Conservation (phyloP, 768 basidiomycete species). For the Glaciozyma martinii region DNA sequence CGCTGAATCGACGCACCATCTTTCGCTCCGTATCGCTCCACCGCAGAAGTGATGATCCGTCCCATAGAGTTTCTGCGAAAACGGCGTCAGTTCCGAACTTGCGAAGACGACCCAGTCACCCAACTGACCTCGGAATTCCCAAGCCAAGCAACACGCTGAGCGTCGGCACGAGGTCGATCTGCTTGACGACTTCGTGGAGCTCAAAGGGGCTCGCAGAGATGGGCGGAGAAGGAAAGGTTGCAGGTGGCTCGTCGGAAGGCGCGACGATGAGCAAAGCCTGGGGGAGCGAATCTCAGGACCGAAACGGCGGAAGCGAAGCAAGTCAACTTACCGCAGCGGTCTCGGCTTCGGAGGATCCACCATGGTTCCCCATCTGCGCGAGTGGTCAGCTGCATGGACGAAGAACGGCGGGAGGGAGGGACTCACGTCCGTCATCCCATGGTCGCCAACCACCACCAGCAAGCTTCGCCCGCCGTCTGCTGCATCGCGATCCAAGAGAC, state of each 20-base stretch:
- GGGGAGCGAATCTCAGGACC: conserved; percentile 41
- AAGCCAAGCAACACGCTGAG: conserved; percentile 80
- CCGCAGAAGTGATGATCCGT: conserved; percentile 78
- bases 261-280: conserved; percentile 21
- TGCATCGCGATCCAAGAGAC: conserved; percentile 46
- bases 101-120: background rate
- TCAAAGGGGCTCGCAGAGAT: background rate
- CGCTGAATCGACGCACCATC: background rate
- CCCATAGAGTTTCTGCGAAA: conserved; percentile 41
- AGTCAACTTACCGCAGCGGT: conserved; percentile 37
- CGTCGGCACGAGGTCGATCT: conserved; percentile 85
- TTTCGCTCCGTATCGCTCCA: conserved; percentile 65
- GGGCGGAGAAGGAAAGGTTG: rapidly evolving
- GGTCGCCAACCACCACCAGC: conserved; percentile 82
- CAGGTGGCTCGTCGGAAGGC: background rate
- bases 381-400: background rate
- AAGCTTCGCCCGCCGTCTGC: conserved; percentile 53
- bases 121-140: conserved; percentile 55
- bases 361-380: conserved; percentile 68
- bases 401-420: too few relatives aligned
- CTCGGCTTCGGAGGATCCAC: conserved; percentile 75
- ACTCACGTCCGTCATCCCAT: conserved; percentile 42
- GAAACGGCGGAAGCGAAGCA: background rate
- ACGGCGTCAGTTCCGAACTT: background rate
- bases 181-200: conserved; percentile 56